phyloP scores from a whole-genome alignment of 371 early-diverging fungal genomes.

The Circinella minor region DNA sequence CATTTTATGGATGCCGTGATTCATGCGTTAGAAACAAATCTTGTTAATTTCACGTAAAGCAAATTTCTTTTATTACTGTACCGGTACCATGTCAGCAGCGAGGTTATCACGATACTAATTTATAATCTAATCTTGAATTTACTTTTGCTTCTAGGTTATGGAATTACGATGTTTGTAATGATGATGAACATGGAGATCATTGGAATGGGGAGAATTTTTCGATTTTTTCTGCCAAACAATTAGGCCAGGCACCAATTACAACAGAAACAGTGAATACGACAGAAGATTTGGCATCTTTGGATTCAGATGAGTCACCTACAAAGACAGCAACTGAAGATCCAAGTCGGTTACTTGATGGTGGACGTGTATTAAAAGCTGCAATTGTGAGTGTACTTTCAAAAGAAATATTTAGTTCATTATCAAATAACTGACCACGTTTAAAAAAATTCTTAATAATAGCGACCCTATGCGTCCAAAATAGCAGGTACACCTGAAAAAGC shows the following conservation, averaged over 20 bases:
- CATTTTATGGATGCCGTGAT: slow-evolving; percentile 79
- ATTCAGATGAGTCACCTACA: background rate
- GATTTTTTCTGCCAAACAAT: slow-evolving; percentile 56
- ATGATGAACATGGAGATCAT: slow-evolving; percentile 79
- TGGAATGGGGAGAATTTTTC: slow-evolving; percentile 94
- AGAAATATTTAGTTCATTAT: background rate
- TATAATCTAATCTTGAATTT: background rate
- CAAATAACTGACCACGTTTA: background rate
- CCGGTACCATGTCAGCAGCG: background rate
- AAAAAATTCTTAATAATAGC: slow-evolving; percentile 26
- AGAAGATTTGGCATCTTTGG: slow-evolving; percentile 8
- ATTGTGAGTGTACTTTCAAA: slow-evolving; percentile 39
- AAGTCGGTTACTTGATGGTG: slow-evolving; percentile 67
- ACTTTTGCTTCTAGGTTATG: slow-evolving; percentile 61
- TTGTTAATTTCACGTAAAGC: slow-evolving; percentile 75
- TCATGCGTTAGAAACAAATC: slow-evolving; percentile 72
- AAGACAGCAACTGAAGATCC: background rate
- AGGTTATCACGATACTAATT: background rate
- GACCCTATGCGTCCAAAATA: slow-evolving; percentile 83
- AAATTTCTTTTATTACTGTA: background rate
- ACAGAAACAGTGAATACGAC: background rate
- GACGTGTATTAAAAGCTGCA: slow-evolving; percentile 81
- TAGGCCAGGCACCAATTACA: background rate
- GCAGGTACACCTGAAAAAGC: slow-evolving; percentile 70
- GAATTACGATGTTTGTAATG: slow-evolving; percentile 85